These are phyloP conservation scores for Fusarium tuaranense DNA, from an alignment of 2,329 filamentous ascomycete genomes.

Conservation along the genomic window DNA sequence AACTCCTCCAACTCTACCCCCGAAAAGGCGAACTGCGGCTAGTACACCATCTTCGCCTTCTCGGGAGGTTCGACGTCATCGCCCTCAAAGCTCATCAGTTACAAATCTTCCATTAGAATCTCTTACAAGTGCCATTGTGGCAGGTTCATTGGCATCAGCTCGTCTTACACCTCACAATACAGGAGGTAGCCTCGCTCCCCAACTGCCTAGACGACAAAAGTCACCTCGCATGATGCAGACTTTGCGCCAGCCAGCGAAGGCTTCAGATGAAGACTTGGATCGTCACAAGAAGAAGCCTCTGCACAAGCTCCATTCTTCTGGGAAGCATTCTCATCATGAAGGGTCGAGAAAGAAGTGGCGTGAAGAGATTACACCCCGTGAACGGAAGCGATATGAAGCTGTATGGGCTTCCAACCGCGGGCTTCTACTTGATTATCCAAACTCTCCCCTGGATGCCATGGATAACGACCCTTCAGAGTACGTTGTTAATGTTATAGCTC, in stretches of 20 bases:
- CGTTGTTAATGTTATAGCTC: conserved; percentile 75
- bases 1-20: conserved; percentile 42
- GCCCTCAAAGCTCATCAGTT: conserved; percentile 44
- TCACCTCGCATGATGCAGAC: conserved; percentile 73
- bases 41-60: conserved; percentile 53
- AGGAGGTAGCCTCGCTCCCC: conserved; percentile 51
- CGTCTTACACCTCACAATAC: conserved; percentile 59
- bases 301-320: conserved; percentile 62
- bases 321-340: conserved; percentile 80
- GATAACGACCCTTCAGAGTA: conserved; percentile 55
- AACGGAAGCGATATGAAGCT: conserved; percentile 85
- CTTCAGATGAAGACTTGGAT: conserved; percentile 65
- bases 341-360: conserved; percentile 81
- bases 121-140: conserved; percentile 80
- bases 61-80: conserved; percentile 48
- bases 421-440: conserved; percentile 53
- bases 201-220: conserved; percentile 56
- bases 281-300: conserved; percentile 61
- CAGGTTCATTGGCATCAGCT: conserved; percentile 77
- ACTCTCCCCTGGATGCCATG: conserved; percentile 31
- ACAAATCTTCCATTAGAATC: conserved; percentile 68
- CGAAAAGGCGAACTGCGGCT: conserved; percentile 25
- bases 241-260: conserved; percentile 67
- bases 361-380: conserved; percentile 76
- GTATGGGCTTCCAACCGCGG: conserved; percentile 88